Base-by-base conservation (phyloP, 805 yeast species). In the Grigorovia transvaalensis region DNA sequence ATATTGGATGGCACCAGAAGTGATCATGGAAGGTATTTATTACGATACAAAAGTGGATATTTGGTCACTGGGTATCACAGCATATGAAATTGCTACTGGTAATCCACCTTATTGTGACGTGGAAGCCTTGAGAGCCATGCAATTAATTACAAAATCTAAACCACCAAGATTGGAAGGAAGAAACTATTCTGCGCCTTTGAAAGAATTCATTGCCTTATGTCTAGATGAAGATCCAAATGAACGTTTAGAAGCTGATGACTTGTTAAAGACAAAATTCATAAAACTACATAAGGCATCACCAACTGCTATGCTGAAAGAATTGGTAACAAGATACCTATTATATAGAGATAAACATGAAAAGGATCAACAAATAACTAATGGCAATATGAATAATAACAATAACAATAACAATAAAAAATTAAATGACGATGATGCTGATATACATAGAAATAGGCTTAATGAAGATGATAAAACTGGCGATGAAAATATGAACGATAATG, bases 1-100 rank as follows among this genome's bases (percentile, higher is more conserved):
- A 0, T 93, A 89, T 65, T 93, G 99, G 99, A 93, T 93, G 99
- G 97, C 99, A 0, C 99, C 99, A 0, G 99, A 91, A 67, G 99
- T 91, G 35, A 91, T 91, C 43, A 78, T 87, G 71, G 97, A 91
- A 67, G 95, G 95, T 44, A 85, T 84, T 15, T 77, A 84, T 9
- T 86, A 93, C 73, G 96, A 87, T 66, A 79, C 84, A 45, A 90
- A 84, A 68, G 99, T 96, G 0, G 99, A 93, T 67, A 87, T 93
- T 8, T 93, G 99, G 99, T 90, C 98, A 0, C 68, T 91, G 47
- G 99, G 99, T 15, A 88, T 93, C 54, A 91, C 99, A 0, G 74
- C 89, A 9, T 93, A 82, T 69, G 99, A 93, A 68, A 84, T 91
- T 57, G 95, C 96, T 9, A 90, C 98, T 0, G 98, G 99, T 0